Evolutionary conservation across 225 moss, liverwort and hornwort species (phyloP), one percentile per base, ranked within the genome.

Genomic region (Lunularia cruciata): DNA sequence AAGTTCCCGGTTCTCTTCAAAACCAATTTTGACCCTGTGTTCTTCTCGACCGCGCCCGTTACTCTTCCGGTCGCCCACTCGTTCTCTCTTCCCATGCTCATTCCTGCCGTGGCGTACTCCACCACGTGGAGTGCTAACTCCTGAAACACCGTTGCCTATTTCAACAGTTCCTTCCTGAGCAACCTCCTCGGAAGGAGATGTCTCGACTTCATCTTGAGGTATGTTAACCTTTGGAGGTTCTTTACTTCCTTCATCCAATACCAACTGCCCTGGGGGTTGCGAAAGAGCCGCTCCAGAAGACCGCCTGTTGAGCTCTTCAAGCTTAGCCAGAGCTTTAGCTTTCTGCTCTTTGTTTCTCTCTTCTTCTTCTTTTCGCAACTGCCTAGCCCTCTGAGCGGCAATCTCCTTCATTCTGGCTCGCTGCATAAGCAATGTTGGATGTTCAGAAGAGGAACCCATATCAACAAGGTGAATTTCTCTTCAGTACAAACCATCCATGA

Each of bases 381-480:
- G 98, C 32, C 78, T 83, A 28, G 98, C 90, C 39, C 89, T 82
- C 60, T 98, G 98, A 5, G 89, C 86, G 31, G 89, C 93, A 33
- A 91, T 91, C 77, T 90, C 98, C 79, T 84, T 98, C 98, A 93
- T 93, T 81, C 80, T 88, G 3, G 90, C 85, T 47, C 93, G 90
- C 98, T 98, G 88, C 68, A 80, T 27, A 5, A 19, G 48, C 20
- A 48, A 31, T 12, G n/a, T n/a, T n/a, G n/a, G n/a, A n/a, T n/a
- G n/a, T n/a, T n/a, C n/a, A n/a, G n/a, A n/a, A n/a, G n/a, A n/a
- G n/a, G n/a, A n/a, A n/a, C n/a, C n/a, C n/a, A n/a, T n/a, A n/a
- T n/a, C n/a, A n/a, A n/a, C n/a, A n/a, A n/a, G n/a, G n/a, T n/a
- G n/a, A n/a, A n/a, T n/a, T n/a, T n/a, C n/a, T n/a, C n/a, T n/a